Conservation (phyloP, 148 eudicot genomes). For the Mesembryanthemum crystallinum region DNA sequence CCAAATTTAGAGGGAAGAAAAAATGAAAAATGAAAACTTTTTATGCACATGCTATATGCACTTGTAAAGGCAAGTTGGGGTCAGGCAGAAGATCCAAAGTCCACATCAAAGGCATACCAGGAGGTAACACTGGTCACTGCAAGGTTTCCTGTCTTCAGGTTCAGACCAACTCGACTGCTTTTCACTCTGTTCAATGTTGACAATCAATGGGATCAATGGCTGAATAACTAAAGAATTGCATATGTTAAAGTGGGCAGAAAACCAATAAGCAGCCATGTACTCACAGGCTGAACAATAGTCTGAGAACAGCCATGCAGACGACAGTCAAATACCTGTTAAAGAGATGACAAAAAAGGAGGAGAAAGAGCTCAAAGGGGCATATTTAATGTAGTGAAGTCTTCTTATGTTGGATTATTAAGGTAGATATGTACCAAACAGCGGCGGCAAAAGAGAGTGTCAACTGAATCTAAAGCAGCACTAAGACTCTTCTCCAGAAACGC, state of each 20-base stretch:
- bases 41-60: constrained; percentile 2
- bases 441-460: constrained; percentile 90
- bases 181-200: constrained; percentile 50
- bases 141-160: constrained; percentile 64
- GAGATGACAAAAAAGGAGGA: constrained; percentile 8
- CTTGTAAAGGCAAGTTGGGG: constrained; percentile 2
- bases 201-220: constrained; percentile 14
- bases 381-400: not conserved
- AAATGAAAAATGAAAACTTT: not conserved
- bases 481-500: constrained; percentile 59
- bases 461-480: constrained; percentile 71
- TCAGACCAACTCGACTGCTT: constrained; percentile 52
- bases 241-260: not conserved
- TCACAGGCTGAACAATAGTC: constrained; percentile 59
- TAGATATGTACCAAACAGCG: constrained; percentile 76
- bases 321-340: constrained; percentile 78
- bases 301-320: constrained; percentile 91
- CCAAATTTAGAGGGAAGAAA: not conserved
- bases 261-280: constrained; percentile 19
- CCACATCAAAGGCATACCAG: constrained; percentile 43
- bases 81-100: constrained; percentile 13
- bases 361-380: not conserved
- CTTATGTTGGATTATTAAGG: not conserved
- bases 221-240: constrained; percentile 10
- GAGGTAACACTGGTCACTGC: constrained; percentile 81